Base-by-base conservation (phyloP, 768 basidiomycete species). In the Amanita rimosa region DNA sequence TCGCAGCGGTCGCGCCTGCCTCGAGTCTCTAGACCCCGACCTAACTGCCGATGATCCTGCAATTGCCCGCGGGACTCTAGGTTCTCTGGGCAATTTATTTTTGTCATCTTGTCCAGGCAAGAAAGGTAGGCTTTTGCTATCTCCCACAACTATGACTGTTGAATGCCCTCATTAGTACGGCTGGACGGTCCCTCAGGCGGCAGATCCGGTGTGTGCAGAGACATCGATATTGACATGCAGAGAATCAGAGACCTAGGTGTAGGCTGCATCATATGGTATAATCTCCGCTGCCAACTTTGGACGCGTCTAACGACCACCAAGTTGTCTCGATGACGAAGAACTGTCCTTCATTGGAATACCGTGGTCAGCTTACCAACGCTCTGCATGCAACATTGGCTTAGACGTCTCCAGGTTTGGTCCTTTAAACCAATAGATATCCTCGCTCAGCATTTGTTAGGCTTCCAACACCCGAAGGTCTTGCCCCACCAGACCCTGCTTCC, bases 81-180 rank as follows among this genome's bases (percentile, higher is more conserved):
- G 14, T 52, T 51, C 1, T 45, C 64, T 95, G 7, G 94, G 94
- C n/a, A 97, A 98, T 62, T 66, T 98, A 17, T 74, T 84, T 44
- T 64, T 97, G 27, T 91, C 87, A 5, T 92, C 88, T 5, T 97
- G 95, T 67, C 94, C 94, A 2, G 94, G 94, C 3, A 98, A 98
- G 65, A 92, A 96, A 74, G 83, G 85, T 83, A 26, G 8, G 63
- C 22, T 34, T 46, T 43, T 34, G 45, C n/a, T 24, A 14, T 33
- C 36, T 19, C 29, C 22, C 44, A 44, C 37, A 27, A 17, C 36
- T 10, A 31, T 41, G 27, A 35, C 21, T 36, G 43, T 33, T 42
- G 19, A 29, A 4, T 44, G 22, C 22, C 19, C 49, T 31, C 34
- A 26, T 9, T 44, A 87, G 85, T 88, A 14, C 78, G 88, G 48